A percentile compares a stretch with the other conserved stretches of the same genome.
Conservation (phyloP, 768 basidiomycete genomes). For the Naganishia vaughanmartiniae region DNA sequence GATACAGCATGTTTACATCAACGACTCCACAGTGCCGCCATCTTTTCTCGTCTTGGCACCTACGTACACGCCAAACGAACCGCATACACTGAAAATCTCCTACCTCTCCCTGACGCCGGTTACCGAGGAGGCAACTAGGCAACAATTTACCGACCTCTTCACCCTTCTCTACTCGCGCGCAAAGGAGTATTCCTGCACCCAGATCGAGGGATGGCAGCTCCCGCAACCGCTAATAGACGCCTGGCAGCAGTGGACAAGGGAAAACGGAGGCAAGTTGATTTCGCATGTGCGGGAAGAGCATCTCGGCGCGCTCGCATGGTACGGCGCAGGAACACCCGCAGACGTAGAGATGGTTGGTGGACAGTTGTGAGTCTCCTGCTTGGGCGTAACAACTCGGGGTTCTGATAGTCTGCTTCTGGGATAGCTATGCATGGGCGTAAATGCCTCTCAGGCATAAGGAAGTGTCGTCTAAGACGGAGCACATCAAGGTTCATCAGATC, state of each 20-base stretch:
- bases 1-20: constrained; percentile 11
- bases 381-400: neutral
- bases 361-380: neutral
- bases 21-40: neutral
- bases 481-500: no score
- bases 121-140: neutral
- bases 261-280: neutral
- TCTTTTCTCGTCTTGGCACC: neutral
- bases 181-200: neutral
- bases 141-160: neutral
- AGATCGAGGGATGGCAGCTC: neutral
- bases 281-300: neutral
- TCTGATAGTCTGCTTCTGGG: neutral
- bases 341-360: neutral
- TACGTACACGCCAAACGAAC: neutral
- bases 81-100: neutral
- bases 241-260: neutral
- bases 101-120: neutral
- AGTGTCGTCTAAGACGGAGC: no score
- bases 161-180: neutral
- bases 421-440: neutral
- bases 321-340: neutral
- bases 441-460: no score
- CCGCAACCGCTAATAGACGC: neutral
- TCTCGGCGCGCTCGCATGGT: constrained; percentile 1